phyloP scores from a whole-genome alignment of 345 rosid species.

The Xanthoceras sorbifolium region DNA sequence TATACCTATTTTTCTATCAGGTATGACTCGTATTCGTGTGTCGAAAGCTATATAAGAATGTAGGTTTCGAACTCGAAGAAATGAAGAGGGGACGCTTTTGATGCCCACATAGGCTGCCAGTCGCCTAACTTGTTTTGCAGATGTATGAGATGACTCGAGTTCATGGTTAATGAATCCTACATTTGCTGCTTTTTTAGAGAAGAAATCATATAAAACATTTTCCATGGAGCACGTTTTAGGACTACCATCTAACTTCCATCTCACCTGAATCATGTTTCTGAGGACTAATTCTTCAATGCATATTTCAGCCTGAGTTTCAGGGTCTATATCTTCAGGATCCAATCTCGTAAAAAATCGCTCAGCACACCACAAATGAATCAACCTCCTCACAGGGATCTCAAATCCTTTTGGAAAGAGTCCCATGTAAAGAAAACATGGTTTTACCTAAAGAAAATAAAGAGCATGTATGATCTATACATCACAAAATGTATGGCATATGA shows the following conservation, averaged over 20 bases:
- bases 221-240: slow-evolving; percentile 30
- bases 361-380: slow-evolving; percentile 37
- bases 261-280: slow-evolving; percentile 32
- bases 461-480: no score
- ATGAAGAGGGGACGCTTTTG: not conserved
- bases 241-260: slow-evolving; percentile 38
- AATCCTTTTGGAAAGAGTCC: slow-evolving; percentile 33
- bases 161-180: slow-evolving; percentile 26
- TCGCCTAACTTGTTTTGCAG: slow-evolving; percentile 14
- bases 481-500: no score
- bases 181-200: slow-evolving; percentile 6
- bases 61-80: not conserved
- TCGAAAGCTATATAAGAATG: slow-evolving; percentile 28
- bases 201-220: not conserved
- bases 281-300: slow-evolving; percentile 21
- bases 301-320: slow-evolving; percentile 18
- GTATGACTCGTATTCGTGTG: not conserved
- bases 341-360: slow-evolving; percentile 28
- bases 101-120: slow-evolving; percentile 18
- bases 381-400: slow-evolving; percentile 37
- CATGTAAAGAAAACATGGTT: slow-evolving; percentile 36
- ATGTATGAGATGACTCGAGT: not conserved
- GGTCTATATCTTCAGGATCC: not conserved
- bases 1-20: not conserved
- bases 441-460: no score